phyloP scores from a whole-genome alignment of 2,329 filamentous ascomycete genomes.

The Sclerotiophoma versabilis region DNA sequence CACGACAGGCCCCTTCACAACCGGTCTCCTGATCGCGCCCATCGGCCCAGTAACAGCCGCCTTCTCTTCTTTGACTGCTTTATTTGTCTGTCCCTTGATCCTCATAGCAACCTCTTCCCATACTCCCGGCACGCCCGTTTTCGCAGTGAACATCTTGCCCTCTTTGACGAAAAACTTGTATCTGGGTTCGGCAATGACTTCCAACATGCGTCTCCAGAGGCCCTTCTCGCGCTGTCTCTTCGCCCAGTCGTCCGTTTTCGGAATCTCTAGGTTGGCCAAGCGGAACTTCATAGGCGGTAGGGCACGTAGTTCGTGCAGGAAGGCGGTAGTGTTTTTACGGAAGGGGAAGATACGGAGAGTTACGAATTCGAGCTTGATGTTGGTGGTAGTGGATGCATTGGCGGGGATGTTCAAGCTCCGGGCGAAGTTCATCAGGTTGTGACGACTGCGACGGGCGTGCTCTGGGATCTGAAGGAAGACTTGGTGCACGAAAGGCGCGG shows the following conservation, averaged over 20 bases:
- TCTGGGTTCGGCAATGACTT: slow-evolving; percentile 39
- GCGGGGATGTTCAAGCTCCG: slow-evolving; percentile 20
- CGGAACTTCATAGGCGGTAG: slow-evolving; percentile 34
- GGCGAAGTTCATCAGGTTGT: slow-evolving; percentile 37
- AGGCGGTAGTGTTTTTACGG: slow-evolving; percentile 37
- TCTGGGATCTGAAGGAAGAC: slow-evolving; percentile 44
- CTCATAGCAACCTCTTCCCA: slow-evolving; percentile 44
- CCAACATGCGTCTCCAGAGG: slow-evolving; percentile 23
- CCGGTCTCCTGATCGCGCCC: slow-evolving; percentile 3
- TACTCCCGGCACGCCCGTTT: slow-evolving; percentile 43
- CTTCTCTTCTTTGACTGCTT: slow-evolving; percentile 5
- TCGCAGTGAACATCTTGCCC: slow-evolving; percentile 38
- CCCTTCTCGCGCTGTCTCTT: slow-evolving; percentile 30
- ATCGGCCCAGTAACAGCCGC: not conserved
- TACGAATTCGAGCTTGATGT: slow-evolving; percentile 44
- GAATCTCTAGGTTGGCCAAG: slow-evolving; percentile 44
- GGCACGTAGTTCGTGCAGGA: slow-evolving; percentile 43
- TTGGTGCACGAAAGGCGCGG: slow-evolving; percentile 46
- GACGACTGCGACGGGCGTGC: slow-evolving; percentile 33
- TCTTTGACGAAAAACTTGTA: slow-evolving; percentile 49
- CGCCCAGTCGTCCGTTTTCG: slow-evolving; percentile 31
- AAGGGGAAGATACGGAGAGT: slow-evolving; percentile 47
- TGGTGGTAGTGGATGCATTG: slow-evolving; percentile 23
- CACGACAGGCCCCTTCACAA: slow-evolving; percentile 5
- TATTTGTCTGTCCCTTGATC: slow-evolving; percentile 38